Base-by-base conservation (phyloP, 2,329 filamentous ascomycete genomes). In the Talaromyces sp. region DNA sequence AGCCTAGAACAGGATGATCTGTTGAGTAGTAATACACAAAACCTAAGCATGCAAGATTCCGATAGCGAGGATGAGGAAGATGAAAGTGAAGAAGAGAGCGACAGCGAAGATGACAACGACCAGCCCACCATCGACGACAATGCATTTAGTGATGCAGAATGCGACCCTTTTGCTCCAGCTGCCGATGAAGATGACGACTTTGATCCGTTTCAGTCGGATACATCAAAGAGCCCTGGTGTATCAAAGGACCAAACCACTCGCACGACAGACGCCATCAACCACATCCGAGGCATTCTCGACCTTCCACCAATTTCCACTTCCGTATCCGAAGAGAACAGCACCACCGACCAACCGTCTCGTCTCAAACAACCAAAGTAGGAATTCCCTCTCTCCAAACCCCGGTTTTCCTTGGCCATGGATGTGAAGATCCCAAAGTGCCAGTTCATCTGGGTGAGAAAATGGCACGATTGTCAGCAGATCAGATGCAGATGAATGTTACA, bases 381-480 rank as follows among this genome's bases (percentile, higher is more conserved):
- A 12, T 50, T 6, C 57, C 59, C 12, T 42, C 63, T 40, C 51
- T 65, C 6, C 56, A 56, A 16, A 79, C 73, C 0, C 80, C 79
- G 1, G 63, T 82, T 0, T 79, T 82, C 55, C 65, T 83, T 1
- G 78, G 79, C 3, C 79, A 82, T 58, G 76, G 79, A 2, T 67
- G 61, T 9, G 66, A 66, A 4, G 79, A 83, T 65, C 70, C 73
- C 14, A 77, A 79, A 61, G 72, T 80, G 6, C 70, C 68, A 75
- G 10, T 79, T 28, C 30, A 28, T 12, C 51, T 62, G 5, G 57
- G 57, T 1, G 53, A 61, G 40, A 47, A 23, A 12, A 60, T 65
- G 57, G 52, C 44, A 6, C 30, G 56, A 36, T 8, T 62, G 31
- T 50, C 61, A 42, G 57, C 51, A 3, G 42, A 54, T 5, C 18